phyloP scores from a whole-genome alignment of 2,329 filamentous ascomycete species.

The Sporothrix brasiliensis region DNA sequence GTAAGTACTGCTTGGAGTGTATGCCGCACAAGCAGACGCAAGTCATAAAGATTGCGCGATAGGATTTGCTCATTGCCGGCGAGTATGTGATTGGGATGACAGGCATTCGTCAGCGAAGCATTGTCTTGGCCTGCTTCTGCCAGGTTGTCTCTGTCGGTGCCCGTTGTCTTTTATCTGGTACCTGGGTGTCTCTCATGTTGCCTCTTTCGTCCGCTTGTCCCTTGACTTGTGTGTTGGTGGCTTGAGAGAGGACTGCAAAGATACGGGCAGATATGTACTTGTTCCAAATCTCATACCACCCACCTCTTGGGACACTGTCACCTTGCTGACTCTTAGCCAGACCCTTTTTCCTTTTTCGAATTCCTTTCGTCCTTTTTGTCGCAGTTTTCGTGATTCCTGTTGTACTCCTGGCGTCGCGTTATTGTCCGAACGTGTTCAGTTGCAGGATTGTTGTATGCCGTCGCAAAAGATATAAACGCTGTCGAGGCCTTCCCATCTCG shows the following conservation, averaged over 20 bases:
- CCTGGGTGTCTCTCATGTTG: background rate
- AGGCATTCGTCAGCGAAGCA: slow-evolving; percentile 16
- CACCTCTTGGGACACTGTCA: background rate
- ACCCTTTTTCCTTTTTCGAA: background rate
- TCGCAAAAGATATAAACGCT: too few species aligned
- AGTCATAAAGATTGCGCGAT: slow-evolving; percentile 4
- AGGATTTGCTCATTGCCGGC: slow-evolving; percentile 11
- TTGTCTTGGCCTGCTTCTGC: background rate
- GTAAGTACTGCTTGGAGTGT: background rate
- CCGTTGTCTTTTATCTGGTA: background rate
- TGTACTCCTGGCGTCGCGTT: background rate
- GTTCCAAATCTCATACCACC: slow-evolving; percentile 23
- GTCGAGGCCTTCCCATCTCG: background rate
- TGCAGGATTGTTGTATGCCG: too few species aligned
- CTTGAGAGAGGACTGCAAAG: background rate
- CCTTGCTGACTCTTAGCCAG: slow-evolving; percentile 3
- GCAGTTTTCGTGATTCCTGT: background rate
- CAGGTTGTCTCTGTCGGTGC: background rate
- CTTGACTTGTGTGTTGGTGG: slow-evolving; percentile 18
- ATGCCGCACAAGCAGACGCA: background rate
- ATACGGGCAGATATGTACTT: slow-evolving; percentile 11
- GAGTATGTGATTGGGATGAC: slow-evolving; percentile 16
- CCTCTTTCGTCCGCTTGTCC: background rate
- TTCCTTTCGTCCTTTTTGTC: background rate
- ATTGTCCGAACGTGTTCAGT: slow-evolving; percentile 4